These are phyloP conservation scores for Silene latifolia DNA, from an alignment of 148 eudicot species.

Conservation along the genomic window DNA sequence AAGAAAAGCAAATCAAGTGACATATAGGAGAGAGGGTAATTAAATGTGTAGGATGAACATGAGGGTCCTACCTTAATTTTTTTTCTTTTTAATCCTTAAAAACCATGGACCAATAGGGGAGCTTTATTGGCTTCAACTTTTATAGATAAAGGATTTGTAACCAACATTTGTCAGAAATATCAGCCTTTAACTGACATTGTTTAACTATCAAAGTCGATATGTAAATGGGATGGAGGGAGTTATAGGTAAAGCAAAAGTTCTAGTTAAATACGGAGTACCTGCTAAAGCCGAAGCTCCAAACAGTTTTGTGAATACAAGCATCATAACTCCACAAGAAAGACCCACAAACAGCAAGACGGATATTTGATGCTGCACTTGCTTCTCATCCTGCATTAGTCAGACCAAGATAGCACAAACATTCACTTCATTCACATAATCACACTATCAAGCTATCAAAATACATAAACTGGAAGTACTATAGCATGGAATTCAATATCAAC, in stretches of 20 bases:
- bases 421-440: not conserved
- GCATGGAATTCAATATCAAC: constrained; percentile 23
- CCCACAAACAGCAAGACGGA: constrained; percentile 72
- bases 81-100: too few species aligned
- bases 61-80: too few species aligned
- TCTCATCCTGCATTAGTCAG: constrained; percentile 62
- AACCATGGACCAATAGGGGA: too few species aligned
- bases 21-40: too few species aligned
- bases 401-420: not conserved
- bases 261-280: constrained; percentile 55
- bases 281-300: constrained; percentile 65
- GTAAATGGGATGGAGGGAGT: too few species aligned
- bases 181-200: too few species aligned
- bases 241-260: not conserved
- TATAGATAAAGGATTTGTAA: too few species aligned
- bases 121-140: too few species aligned
- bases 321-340: constrained; percentile 60
- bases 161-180: too few species aligned
- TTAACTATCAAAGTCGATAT: too few species aligned
- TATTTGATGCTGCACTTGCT: constrained; percentile 85
- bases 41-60: too few species aligned
- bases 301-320: constrained; percentile 65
- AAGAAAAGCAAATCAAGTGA: too few species aligned
- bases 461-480: not conserved
- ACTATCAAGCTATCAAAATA: not conserved